Evolutionary conservation across 768 basidiomycete species (phyloP).

Genomic region (Boletus rubroflammeus): DNA sequence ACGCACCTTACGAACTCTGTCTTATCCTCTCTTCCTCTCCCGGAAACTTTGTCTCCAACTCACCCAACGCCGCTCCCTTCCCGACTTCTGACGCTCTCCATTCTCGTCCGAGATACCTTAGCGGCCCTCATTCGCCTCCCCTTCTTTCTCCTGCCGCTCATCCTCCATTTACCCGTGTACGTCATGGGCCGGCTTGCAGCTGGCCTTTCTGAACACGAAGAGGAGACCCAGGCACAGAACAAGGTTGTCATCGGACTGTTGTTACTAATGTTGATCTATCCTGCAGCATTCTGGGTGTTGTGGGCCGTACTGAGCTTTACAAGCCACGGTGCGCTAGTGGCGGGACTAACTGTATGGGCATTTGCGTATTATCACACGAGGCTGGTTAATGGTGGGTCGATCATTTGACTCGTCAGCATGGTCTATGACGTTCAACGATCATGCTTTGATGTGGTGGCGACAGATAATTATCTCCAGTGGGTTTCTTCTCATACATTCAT

Average conservation of each 20-base stretch:
- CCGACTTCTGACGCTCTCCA: constrained; percentile 72
- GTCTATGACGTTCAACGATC: constrained; percentile 21
- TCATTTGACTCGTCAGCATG: constrained; percentile 20
- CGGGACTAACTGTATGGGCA: constrained; percentile 65
- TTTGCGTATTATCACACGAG: constrained; percentile 84
- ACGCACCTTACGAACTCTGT: constrained; percentile 83
- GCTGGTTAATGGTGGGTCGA: constrained; percentile 74
- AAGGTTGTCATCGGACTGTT: constrained; percentile 88
- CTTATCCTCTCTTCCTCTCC: constrained; percentile 80
- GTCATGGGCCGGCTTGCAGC: constrained; percentile 75
- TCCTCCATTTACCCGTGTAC: constrained; percentile 85
- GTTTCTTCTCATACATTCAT: constrained; percentile 13
- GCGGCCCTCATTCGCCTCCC: constrained; percentile 71
- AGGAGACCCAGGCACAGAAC: constrained; percentile 96
- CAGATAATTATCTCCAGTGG: constrained; percentile 80
- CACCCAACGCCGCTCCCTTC: constrained; percentile 70
- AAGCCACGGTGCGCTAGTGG: constrained; percentile 66
- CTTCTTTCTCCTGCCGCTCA: constrained; percentile 83
- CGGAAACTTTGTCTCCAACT: constrained; percentile 77
- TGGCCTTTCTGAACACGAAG: constrained; percentile 73
- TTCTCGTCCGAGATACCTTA: constrained; percentile 77
- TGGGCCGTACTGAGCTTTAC: constrained; percentile 85
- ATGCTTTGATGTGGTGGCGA: not conserved
- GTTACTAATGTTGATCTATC: constrained; percentile 71
- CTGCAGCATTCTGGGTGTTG: constrained; percentile 75